These are phyloP conservation scores for Gaeumannomyces tritici DNA, from an alignment of 2,329 filamentous ascomycete genomes.

Conservation along the genomic window DNA sequence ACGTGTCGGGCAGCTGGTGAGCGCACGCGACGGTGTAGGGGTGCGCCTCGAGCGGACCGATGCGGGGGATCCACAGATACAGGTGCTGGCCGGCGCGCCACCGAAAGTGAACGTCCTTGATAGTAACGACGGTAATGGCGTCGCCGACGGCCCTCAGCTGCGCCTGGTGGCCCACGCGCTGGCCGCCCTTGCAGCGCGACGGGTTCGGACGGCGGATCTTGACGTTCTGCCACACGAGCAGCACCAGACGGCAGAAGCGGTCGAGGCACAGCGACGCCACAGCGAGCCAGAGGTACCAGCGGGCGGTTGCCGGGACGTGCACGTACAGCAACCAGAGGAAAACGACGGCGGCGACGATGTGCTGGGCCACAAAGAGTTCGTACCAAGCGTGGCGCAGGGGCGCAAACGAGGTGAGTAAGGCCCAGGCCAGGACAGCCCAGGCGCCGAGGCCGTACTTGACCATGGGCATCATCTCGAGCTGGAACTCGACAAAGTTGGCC, in stretches of 20 bases:
- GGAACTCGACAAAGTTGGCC: conserved; percentile 46
- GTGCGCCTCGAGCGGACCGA: conserved; percentile 46
- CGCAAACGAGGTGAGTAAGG: conserved; percentile 50
- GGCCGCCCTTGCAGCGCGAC: conserved; percentile 35
- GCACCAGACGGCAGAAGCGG: conserved; percentile 38
- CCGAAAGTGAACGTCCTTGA: conserved; percentile 48
- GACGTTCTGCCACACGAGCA: conserved; percentile 44
- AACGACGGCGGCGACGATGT: conserved; percentile 50
- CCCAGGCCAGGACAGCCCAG: conserved; percentile 59
- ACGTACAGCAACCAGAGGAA: conserved; percentile 54
- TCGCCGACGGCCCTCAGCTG: conserved; percentile 37
- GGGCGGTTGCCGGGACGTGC: conserved; percentile 51
- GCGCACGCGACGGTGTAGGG: conserved; percentile 54
- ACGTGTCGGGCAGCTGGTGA: conserved; percentile 37
- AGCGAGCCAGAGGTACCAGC: conserved; percentile 57
- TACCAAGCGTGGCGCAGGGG: conserved; percentile 58
- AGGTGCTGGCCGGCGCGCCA: conserved; percentile 53
- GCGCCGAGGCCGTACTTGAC: conserved; percentile 58
- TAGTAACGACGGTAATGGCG: conserved; percentile 45
- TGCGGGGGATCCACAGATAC: conserved; percentile 48
- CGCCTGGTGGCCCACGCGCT: conserved; percentile 42
- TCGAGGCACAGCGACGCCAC: conserved; percentile 55
- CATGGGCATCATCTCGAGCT: conserved; percentile 53
- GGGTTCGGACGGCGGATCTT: conserved; percentile 25
- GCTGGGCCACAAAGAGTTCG: conserved; percentile 61